phyloP scores from a whole-genome alignment of 345 rosid genomes.

The Lenwebbia sp. region DNA sequence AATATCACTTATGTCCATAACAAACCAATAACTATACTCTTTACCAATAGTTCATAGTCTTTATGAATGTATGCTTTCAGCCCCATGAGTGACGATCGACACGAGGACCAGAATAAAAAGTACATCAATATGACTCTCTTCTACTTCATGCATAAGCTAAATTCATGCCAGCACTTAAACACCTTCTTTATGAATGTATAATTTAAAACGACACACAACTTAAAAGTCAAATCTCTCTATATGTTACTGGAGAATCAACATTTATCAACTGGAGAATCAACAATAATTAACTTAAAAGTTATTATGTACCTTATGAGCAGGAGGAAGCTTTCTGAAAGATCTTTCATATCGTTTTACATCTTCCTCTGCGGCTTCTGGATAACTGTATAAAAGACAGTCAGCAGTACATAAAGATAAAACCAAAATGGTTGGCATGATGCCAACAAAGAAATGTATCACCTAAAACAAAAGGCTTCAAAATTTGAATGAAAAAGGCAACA shows the following conservation, averaged over 20 bases:
- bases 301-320: conserved; percentile 54
- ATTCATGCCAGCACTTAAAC: background rate
- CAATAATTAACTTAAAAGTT: background rate
- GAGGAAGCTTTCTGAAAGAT: conserved; percentile 65
- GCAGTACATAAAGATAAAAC: background rate
- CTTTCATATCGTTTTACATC: conserved; percentile 78
- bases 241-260: background rate
- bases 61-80: background rate
- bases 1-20: background rate
- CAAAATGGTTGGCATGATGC: background rate
- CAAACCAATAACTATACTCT: background rate
- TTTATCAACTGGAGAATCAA: background rate
- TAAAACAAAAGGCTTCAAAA: background rate
- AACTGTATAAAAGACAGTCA: conserved; percentile 24
- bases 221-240: background rate
- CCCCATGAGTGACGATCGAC: background rate
- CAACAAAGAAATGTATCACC: background rate
- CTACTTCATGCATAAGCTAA: background rate
- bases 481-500: background rate
- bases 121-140: background rate
- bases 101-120: background rate
- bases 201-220: background rate
- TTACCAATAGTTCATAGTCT: background rate
- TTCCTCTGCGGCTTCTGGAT: conserved; percentile 82
- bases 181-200: background rate